These are phyloP conservation scores for Xylaria sp. DNA, from an alignment of 2,329 filamentous ascomycete genomes.

Conservation along the genomic window DNA sequence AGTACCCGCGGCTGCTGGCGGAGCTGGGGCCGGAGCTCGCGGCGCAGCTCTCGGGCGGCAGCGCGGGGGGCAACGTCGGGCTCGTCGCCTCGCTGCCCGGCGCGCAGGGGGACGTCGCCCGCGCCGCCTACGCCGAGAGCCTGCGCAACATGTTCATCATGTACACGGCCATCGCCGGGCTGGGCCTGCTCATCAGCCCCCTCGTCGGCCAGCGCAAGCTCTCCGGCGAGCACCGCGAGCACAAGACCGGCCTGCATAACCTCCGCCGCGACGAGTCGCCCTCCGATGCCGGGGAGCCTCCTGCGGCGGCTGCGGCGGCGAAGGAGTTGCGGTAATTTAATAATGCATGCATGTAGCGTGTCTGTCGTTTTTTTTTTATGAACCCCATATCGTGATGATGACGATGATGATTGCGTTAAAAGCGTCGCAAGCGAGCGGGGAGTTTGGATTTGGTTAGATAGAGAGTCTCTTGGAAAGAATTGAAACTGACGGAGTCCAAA, in stretches of 20 bases:
- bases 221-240: conserved; percentile 58
- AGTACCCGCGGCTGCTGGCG: conserved; percentile 50
- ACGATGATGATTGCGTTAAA: too few species aligned
- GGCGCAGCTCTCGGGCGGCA: conserved; percentile 50
- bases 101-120: conserved; percentile 41
- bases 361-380: too few species aligned
- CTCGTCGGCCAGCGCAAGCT: conserved; percentile 54
- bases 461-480: too few species aligned
- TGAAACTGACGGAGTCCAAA: too few species aligned
- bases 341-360: too few species aligned
- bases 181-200: conserved; percentile 51
- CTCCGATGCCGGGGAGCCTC: not conserved
- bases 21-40: conserved; percentile 53
- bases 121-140: conserved; percentile 51
- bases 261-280: conserved; percentile 28
- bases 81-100: conserved; percentile 50
- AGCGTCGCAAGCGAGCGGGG: too few species aligned
- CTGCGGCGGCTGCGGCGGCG: too few species aligned
- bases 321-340: too few species aligned
- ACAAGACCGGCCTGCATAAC: conserved; percentile 58
- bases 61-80: conserved; percentile 54
- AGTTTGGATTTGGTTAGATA: too few species aligned
- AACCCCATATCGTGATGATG: too few species aligned
- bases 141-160: conserved; percentile 61
- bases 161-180: conserved; percentile 52